These are phyloP conservation scores for Urochloa ruziziensis DNA, from an alignment of 176 grass and related monocot genomes.

Conservation along the genomic window DNA sequence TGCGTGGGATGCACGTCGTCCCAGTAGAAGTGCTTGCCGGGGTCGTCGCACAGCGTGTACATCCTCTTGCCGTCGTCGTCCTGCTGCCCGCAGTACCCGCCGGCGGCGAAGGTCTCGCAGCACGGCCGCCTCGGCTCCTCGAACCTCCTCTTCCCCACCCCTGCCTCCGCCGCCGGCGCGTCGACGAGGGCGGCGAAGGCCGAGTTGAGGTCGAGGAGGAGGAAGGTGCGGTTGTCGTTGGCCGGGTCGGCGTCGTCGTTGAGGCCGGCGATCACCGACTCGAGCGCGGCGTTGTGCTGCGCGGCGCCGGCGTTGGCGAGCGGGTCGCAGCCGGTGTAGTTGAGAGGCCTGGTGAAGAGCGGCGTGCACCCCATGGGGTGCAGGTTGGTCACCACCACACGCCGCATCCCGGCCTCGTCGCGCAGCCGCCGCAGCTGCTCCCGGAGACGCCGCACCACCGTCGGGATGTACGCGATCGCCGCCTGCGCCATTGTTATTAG, in stretches of 20 bases:
- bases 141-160: constrained; percentile 32
- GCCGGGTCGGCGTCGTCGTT: no score
- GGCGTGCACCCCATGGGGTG: constrained; percentile 81
- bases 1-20: constrained; percentile 84
- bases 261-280: constrained; percentile 30
- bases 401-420: constrained; percentile 47
- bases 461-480: constrained; percentile 49
- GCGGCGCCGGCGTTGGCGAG: constrained; percentile 42
- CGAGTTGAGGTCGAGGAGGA: constrained; percentile 62
- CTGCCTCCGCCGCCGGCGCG: neutral
- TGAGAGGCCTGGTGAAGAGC: constrained; percentile 39
- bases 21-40: constrained; percentile 66
- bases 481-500: constrained; percentile 57
- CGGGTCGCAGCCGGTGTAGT: constrained; percentile 56
- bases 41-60: constrained; percentile 55
- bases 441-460: constrained; percentile 37
- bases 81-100: constrained; percentile 64
- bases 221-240: constrained; percentile 40
- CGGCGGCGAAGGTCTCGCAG: constrained; percentile 49
- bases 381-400: constrained; percentile 72
- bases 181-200: constrained; percentile 34
- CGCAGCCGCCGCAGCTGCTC: constrained; percentile 54
- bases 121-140: constrained; percentile 47
- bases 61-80: constrained; percentile 50
- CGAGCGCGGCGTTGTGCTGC: constrained; percentile 59